These are phyloP conservation scores for Erysiphe pulchra DNA, from an alignment of 2,329 filamentous ascomycete species.

Conservation along the genomic window DNA sequence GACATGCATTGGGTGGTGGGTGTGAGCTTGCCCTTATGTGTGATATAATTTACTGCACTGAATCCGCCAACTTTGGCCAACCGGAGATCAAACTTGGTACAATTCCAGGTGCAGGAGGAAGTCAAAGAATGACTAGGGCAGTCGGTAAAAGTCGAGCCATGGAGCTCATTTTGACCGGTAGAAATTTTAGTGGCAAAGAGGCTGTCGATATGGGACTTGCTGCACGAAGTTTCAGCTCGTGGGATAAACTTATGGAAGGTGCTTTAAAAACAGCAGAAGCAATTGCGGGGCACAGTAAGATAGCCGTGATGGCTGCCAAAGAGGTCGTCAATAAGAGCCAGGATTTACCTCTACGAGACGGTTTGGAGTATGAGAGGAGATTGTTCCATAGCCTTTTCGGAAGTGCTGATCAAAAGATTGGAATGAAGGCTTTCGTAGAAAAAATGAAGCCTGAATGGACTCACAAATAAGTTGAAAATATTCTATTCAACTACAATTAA, in stretches of 20 bases:
- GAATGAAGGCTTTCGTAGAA: conserved; percentile 83
- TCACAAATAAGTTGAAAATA: conserved; percentile 28
- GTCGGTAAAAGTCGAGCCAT: conserved; percentile 70
- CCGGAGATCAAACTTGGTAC: conserved; percentile 90
- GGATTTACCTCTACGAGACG: conserved; percentile 64
- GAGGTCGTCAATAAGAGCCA: conserved; percentile 99
- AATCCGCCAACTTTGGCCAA: conserved; percentile 74
- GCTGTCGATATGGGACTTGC: conserved; percentile 81
- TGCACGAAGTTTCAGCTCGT: conserved; percentile 51
- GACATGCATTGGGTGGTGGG: conserved; percentile 80
- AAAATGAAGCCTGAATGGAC: conserved; percentile 88
- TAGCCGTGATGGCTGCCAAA: conserved; percentile 77
- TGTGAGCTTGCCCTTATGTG: conserved; percentile 97
- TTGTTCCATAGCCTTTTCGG: conserved; percentile 88
- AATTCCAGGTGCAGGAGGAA: conserved; percentile 78
- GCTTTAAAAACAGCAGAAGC: conserved; percentile 65
- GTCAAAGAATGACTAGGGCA: conserved; percentile 62
- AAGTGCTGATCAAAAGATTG: conserved; percentile 89
- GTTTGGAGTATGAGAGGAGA: conserved; percentile 80
- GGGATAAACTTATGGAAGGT: conserved; percentile 61
- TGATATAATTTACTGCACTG: conserved; percentile 78
- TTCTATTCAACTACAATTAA: too few species aligned
- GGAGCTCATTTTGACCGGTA: conserved; percentile 74
- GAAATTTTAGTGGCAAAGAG: conserved; percentile 59
- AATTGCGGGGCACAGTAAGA: conserved; percentile 63